Base-by-base conservation (phyloP, 805 yeast species). In the Debaryomyces prosopidis region DNA sequence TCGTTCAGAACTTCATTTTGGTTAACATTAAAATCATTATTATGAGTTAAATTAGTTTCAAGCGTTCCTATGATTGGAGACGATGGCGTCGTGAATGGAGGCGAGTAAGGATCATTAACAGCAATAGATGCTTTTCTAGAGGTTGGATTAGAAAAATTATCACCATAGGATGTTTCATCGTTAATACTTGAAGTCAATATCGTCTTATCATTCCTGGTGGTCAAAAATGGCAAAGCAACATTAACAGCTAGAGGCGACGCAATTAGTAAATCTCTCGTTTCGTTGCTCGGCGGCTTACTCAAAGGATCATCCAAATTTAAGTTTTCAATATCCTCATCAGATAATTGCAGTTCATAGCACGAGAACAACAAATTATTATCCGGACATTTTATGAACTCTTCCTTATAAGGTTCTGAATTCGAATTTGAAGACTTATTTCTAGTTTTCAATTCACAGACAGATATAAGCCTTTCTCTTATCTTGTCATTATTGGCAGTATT, bases 401-500 rank as follows among this genome's bases (percentile, higher is more conserved):
- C 84, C 49, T 62, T 84, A 68, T 45, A 85, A 53, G 63, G 84
- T 59, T 59, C 75, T 45, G 42, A 28, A 40, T 18, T 73, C 63
- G 31, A 59, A 68, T 23, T 69, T 11, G 53, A 37, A 10, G 60
- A 47, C 71, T 58, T 75, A 35, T 48, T 44, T 39, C 71, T 81
- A 0, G 91, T 79, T 52, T 82, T 78, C 30, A 87, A 70, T 58
- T 87, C 92, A 49, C 85, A 72, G 14, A 87, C 58, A 0, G 87
- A 73, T 7, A 84, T 68, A 3, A 75, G 68, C 42, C 86, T 71
- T 49, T 86, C 91, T 42, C 66, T 48, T n/a, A 50, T 41, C 37
- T 60, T 63, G 11, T 53, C 59, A 11, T 44, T 34, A 7, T 42
- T 26, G 6, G 45, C 32, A 2, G 58, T 46, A 32, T 52, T 51